Percentiles rank a stretch among this genome's conserved stretches.
phyloP scores from a whole-genome alignment of 495 filamentous ascomycete genomes.

The Aspergillus olivimuriae region DNA sequence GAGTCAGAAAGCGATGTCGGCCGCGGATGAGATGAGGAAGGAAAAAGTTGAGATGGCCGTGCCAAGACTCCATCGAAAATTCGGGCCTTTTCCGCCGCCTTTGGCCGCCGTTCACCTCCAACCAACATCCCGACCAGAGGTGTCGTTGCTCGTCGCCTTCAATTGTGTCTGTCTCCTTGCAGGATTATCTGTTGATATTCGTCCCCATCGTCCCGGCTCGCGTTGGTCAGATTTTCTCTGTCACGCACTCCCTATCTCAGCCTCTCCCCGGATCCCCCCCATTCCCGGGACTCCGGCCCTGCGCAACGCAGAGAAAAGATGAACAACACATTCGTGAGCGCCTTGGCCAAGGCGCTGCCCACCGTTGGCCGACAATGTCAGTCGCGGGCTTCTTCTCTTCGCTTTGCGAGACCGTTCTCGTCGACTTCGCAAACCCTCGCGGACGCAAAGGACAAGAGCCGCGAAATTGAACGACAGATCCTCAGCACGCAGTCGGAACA shows the following conservation, averaged over 20 bases:
- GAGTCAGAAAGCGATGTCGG: constrained; percentile 21
- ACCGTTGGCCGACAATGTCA: constrained; percentile 29
- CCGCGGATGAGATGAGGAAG: constrained; percentile 22
- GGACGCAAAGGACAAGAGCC: constrained; percentile 12
- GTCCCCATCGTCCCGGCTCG: background rate
- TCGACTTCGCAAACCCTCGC: constrained; percentile 16
- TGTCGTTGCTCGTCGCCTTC: background rate
- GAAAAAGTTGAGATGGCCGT: constrained; percentile 37
- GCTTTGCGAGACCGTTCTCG: constrained; percentile 23
- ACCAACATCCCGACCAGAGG: background rate
- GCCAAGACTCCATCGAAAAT: constrained; percentile 43
- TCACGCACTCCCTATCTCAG: background rate
- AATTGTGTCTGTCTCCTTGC: background rate
- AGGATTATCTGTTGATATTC: background rate
- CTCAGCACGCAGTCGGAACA: constrained; percentile 17
- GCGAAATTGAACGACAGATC: constrained; percentile 27
- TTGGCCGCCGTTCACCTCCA: constrained; percentile 23
- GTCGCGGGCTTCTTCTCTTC: constrained; percentile 10
- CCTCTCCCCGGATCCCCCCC: background rate
- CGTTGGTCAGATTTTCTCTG: background rate
- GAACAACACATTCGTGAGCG: constrained; percentile 31
- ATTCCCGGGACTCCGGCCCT: constrained; percentile 3
- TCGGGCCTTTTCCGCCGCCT: constrained; percentile 34
- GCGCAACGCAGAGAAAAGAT: constrained; percentile 23
- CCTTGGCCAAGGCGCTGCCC: constrained; percentile 29